Evolutionary conservation across 495 filamentous ascomycete species (phyloP), one percentile per base, ranked within the genome.

Genomic region (Tuber brumale): DNA sequence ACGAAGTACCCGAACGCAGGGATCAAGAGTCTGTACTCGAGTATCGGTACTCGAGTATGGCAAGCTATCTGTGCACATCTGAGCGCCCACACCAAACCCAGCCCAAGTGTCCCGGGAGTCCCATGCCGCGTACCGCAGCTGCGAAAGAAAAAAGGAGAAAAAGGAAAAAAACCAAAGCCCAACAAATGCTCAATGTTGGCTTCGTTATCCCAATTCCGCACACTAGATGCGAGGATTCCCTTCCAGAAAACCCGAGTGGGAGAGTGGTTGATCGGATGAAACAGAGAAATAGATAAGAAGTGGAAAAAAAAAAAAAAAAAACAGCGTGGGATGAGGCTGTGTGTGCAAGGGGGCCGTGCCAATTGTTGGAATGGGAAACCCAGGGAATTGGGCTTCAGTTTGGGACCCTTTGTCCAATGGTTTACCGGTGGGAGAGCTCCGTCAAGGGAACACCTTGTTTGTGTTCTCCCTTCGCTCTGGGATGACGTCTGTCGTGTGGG

Each of bases 231-330:
- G 57, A 66, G 31, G 57, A 19, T 66, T 31, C 27, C 57, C 31
- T 66, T 66, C 57, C 57, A 66, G 57, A 66, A 66, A 66, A 66
- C 27, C 57, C 57, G 57, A 66, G 57, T 66, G 57, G 57, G 57
- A 27, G 57, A 66, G 57, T 12, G 57, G 57, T 66, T 66, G 27
- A 66, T 66, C 57, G 27, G 57, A 66, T 66, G 57, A 66, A 66
- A 66, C 57, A 66, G 31, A 66, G 57, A 66, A 35, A 66, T 66
- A 66, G 57, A 66, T 66, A 66, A 66, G 57, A 66, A 66, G 57
- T 66, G 12, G 12, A 48, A 48, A 51, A 23, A 51, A 51, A n/a
- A 35, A 66, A 31, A 57, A 66, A 35, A 66, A 10, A 42, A 8
- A 42, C 9, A 66, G 57, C 57, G 57, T 66, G 57, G 57, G 57